These are phyloP conservation scores for Chalaropsis thielavioides DNA, from an alignment of 2,329 filamentous ascomycete genomes.

Conservation along the genomic window DNA sequence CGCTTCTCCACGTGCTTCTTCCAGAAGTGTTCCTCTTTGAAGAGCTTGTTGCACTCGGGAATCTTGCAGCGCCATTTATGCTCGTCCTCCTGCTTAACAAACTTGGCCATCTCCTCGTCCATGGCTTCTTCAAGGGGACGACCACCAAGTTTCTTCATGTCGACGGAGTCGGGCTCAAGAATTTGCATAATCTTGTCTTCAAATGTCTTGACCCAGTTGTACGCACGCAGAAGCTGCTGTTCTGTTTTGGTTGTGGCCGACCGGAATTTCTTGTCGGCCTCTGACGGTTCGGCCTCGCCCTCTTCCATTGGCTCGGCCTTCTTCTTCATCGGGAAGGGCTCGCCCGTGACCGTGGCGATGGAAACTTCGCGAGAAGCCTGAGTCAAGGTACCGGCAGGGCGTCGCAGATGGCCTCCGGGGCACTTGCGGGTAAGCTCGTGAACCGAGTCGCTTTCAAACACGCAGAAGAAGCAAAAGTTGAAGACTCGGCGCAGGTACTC, in stretches of 20 bases:
- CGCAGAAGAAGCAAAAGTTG: slow-evolving; percentile 99
- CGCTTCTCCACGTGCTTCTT: slow-evolving; percentile 95
- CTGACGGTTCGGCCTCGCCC: slow-evolving; percentile 33
- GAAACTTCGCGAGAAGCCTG: slow-evolving; percentile 73
- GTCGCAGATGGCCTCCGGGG: slow-evolving; percentile 87
- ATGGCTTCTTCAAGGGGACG: slow-evolving; percentile 74
- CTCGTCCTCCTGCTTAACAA: slow-evolving; percentile 93
- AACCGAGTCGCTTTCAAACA: slow-evolving; percentile 94
- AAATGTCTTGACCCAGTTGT: slow-evolving; percentile 98
- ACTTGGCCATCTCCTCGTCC: slow-evolving; percentile 72
- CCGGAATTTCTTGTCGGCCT: slow-evolving; percentile 57
- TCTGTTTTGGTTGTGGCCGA: slow-evolving; percentile 62
- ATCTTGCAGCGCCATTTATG: slow-evolving; percentile 95
- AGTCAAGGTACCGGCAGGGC: slow-evolving; percentile 73
- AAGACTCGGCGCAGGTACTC: slow-evolving; percentile 94
- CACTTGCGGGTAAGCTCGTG: slow-evolving; percentile 94
- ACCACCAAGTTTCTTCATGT: slow-evolving; percentile 81
- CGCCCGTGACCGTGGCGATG: slow-evolving; percentile 65
- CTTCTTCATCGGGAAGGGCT: slow-evolving; percentile 74
- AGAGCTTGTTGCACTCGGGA: slow-evolving; percentile 88
- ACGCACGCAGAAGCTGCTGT: slow-evolving; percentile 83
- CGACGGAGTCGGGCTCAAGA: slow-evolving; percentile 74
- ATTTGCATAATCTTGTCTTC: slow-evolving; percentile 93
- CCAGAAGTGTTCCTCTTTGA: slow-evolving; percentile 97
- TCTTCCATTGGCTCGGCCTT: slow-evolving; percentile 50